Conservation (phyloP, 345 rosid species). For the Populus euphratica region DNA sequence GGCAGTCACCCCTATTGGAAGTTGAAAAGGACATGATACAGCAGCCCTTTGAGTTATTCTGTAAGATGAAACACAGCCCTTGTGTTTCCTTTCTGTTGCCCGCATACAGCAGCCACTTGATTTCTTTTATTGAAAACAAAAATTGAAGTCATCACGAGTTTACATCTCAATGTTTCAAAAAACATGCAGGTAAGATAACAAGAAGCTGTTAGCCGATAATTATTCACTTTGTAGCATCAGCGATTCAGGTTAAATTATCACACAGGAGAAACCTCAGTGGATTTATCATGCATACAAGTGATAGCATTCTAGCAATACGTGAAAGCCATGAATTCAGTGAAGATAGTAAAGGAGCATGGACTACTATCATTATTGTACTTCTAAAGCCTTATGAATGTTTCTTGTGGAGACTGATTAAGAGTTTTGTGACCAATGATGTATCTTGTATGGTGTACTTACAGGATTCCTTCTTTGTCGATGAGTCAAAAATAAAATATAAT, state of each 20-base stretch:
- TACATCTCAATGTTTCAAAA: not conserved
- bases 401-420: not conserved
- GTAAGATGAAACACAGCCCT: not conserved
- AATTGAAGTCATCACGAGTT: not conserved
- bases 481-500: not conserved
- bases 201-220: not conserved
- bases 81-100: not conserved
- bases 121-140: not conserved
- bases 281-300: not conserved
- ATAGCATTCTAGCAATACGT: not conserved
- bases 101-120: not conserved
- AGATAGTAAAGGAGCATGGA: not conserved
- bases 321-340: not conserved
- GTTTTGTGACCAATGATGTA: not conserved
- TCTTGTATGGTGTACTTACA: not conserved
- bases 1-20: conserved; percentile 48
- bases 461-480: not conserved
- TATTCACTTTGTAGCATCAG: not conserved
- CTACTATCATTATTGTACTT: not conserved
- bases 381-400: not conserved
- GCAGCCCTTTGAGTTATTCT: not conserved
- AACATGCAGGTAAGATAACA: not conserved
- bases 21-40: not conserved
- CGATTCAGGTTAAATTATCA: not conserved
- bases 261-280: not conserved